phyloP scores from a whole-genome alignment of 2,329 filamentous ascomycete species.

The Sclerotiophoma versabilis region DNA sequence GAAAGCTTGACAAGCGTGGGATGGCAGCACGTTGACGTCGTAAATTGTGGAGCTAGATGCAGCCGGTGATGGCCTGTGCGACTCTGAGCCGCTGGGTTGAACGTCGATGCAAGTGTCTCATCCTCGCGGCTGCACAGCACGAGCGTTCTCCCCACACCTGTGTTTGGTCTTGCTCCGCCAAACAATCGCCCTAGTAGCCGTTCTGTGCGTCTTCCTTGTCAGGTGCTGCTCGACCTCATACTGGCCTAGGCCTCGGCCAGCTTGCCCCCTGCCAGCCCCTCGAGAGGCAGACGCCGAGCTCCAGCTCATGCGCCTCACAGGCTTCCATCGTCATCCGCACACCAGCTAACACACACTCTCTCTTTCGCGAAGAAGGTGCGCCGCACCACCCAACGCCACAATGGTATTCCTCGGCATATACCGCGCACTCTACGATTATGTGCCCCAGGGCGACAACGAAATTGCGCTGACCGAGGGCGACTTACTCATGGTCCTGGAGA shows the following conservation, averaged over 20 bases:
- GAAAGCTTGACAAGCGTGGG: conserved; percentile 13
- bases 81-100: conserved; percentile 5
- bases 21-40: conserved; percentile 18
- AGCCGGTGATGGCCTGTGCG: conserved; percentile 10
- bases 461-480: conserved; percentile 85
- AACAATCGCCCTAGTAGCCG: neutral
- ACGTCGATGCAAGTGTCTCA: conserved; percentile 13
- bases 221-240: conserved; percentile 7
- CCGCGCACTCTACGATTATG: conserved; percentile 91
- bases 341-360: conserved; percentile 1
- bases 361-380: conserved; percentile 6
- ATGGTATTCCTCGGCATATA: conserved; percentile 96
- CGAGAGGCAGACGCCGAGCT: conserved; percentile 12
- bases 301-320: conserved; percentile 13
- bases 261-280: conserved; percentile 19
- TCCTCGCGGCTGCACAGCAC: conserved; percentile 15
- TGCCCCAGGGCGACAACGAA: conserved; percentile 84
- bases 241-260: conserved; percentile 13
- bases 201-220: neutral
- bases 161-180: conserved; percentile 17
- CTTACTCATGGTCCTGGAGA: conserved; percentile 86
- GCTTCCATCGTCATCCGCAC: conserved; percentile 13
- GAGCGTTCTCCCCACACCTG: conserved; percentile 14
- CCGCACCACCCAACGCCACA: conserved; percentile 23
- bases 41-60: conserved; percentile 16